phyloP scores from a whole-genome alignment of 2,329 filamentous ascomycete species.

The Annulohypoxylon truncatum region DNA sequence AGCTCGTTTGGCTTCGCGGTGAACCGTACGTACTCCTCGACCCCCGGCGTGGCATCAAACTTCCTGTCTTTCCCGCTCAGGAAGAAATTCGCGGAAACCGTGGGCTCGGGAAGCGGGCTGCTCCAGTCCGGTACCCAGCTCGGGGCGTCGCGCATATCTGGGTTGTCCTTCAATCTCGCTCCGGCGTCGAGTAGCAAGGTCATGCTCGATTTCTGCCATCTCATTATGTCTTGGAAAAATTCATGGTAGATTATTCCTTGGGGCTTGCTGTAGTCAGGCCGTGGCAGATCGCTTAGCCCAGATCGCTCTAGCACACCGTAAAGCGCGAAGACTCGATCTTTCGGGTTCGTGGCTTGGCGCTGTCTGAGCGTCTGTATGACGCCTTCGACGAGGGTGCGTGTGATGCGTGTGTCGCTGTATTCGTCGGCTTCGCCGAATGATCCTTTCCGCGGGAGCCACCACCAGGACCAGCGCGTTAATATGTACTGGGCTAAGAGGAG shows the following conservation, averaged over 20 bases:
- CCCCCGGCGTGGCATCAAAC: neutral
- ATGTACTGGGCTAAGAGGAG: neutral
- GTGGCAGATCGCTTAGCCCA: neutral
- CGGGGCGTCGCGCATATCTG: neutral
- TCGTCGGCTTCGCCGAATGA: neutral
- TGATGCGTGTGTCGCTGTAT: neutral
- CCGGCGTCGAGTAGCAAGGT: neutral
- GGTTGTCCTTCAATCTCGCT: neutral
- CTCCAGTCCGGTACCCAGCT: constrained; percentile 4
- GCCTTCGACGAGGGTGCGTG: neutral
- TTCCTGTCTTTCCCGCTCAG: neutral
- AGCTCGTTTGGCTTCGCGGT: neutral
- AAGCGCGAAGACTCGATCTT: neutral
- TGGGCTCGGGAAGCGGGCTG: neutral
- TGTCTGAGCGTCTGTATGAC: neutral
- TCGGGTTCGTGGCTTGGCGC: neutral
- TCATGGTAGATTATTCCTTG: neutral
- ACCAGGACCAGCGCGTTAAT: neutral
- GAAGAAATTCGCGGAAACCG: neutral
- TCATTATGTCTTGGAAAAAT: neutral
- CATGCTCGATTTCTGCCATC: neutral
- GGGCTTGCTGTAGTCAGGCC: neutral
- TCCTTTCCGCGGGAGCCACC: neutral
- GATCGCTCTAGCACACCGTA: neutral
- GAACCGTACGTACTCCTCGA: neutral